Percentiles rank a stretch among this genome's conserved stretches.
Evolutionary conservation across 2,329 filamentous ascomycete genomes (phyloP).

Genomic region (Penicillium janthinellum): DNA sequence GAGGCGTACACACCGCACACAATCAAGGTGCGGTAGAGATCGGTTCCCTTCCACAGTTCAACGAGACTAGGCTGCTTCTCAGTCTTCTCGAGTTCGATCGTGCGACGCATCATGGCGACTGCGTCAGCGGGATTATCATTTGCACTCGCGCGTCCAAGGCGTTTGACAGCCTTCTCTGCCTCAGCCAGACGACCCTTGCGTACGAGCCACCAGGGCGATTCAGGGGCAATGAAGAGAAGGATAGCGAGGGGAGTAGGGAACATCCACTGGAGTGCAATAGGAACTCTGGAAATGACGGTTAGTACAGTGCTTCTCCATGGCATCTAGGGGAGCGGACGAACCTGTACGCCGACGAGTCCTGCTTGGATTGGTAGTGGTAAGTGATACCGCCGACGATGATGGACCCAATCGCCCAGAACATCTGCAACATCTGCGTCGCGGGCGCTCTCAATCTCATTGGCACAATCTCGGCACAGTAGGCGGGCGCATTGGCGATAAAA

Average conservation of each 20-base stretch:
- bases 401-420: conserved; percentile 65
- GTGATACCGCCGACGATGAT: conserved; percentile 63
- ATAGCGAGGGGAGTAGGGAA: conserved; percentile 59
- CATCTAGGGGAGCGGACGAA: conserved; percentile 35
- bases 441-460: conserved; percentile 60
- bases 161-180: conserved; percentile 51
- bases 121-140: conserved; percentile 46
- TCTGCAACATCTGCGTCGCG: conserved; percentile 64
- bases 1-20: conserved; percentile 60
- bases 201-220: conserved; percentile 58
- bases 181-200: conserved; percentile 51
- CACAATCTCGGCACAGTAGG: conserved; percentile 64
- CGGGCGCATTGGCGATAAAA: conserved; percentile 66
- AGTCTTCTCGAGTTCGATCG: conserved; percentile 56
- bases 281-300: conserved; percentile 47
- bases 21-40: conserved; percentile 57
- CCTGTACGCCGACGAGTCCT: conserved; percentile 45
- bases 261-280: conserved; percentile 61
- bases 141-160: conserved; percentile 50
- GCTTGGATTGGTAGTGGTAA: conserved; percentile 53
- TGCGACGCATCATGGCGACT: conserved; percentile 63
- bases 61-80: conserved; percentile 51
- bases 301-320: conserved; percentile 31
- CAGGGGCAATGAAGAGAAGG: conserved; percentile 54
- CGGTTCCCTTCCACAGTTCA: conserved; percentile 59